Evolutionary conservation across 163 green algal species (phyloP), one percentile per base, ranked within the genome.

Genomic region (Prototheca wickerhamii): DNA sequence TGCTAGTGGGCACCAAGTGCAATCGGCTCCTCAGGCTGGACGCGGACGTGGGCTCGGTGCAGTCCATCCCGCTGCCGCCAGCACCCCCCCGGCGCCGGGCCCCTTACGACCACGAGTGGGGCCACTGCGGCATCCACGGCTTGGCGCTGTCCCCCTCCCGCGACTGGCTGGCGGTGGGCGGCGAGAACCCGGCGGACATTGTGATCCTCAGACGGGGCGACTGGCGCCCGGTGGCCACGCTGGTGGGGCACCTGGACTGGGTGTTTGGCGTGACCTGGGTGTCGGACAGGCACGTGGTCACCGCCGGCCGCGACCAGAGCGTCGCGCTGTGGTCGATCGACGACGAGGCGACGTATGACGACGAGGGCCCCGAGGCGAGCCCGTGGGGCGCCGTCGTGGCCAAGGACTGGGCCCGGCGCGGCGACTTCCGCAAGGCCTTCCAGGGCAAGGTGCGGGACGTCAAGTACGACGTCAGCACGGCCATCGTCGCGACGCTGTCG

Each of bases 191-290:
- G 30, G 26, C 44, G 0, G 76, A 86, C 58, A 61, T 42, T 58
- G 64, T 71, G 8, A 58, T 85, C 40, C 44, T 79, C 18, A 31
- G 60, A 35, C 25, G 43, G 18, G 28, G 30, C 17, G 29, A 46
- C 31, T 72, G 70, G 12, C 10, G n/a, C 17, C 76, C 76, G 28
- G 58, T 72, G 31, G 46, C 66, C 18, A 75, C 68, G 20, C 64
- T 84, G 32, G 51, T 79, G 63, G 81, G 78, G 7, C 81, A 88
- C 61, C 21, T 58, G 34, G 81, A 95, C 75, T 86, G 81, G 79
- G 51, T 88, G 31, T 88, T 88, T 76, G 81, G 72, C 12, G 20
- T 63, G 3, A 68, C 75, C 21, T 88, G 81, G 81, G 53, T 88
- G 5, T 79, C 65, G 21, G 79, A 86, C 53, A 46, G 67, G 18